Evolutionary conservation across 441 rosid species (phyloP).

Genomic region (Croton setiger): DNA sequence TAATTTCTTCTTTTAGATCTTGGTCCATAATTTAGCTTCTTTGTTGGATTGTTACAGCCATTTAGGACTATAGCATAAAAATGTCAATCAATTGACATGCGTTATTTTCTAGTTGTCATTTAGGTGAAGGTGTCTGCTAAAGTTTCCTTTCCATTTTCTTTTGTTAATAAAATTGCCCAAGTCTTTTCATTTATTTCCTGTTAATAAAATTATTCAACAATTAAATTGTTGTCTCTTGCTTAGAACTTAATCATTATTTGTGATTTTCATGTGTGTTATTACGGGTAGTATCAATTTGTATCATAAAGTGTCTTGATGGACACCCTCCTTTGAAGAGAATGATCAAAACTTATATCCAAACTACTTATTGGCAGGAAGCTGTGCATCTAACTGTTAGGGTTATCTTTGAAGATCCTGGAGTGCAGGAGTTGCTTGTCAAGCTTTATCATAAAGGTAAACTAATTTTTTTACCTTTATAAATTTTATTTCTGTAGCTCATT

Average conservation of each 20-base stretch:
- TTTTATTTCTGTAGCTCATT: background rate
- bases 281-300: background rate
- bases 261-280: background rate
- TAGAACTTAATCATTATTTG: background rate
- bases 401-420: slow-evolving; percentile 99
- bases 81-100: too few relatives aligned
- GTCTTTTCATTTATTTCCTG: too few relatives aligned
- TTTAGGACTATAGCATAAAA: too few relatives aligned
- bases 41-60: too few relatives aligned
- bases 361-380: slow-evolving; percentile 62
- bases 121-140: too few relatives aligned
- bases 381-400: slow-evolving; percentile 88
- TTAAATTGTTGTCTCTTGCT: too few relatives aligned
- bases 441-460: slow-evolving; percentile 85
- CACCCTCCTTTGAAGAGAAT: slow-evolving; percentile 3
- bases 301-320: background rate
- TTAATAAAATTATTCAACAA: too few relatives aligned
- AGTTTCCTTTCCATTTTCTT: too few relatives aligned
- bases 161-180: too few relatives aligned
- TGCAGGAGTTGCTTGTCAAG: slow-evolving; percentile 89
- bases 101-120: too few relatives aligned
- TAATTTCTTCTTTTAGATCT: too few relatives aligned
- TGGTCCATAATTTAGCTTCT: too few relatives aligned
- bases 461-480: slow-evolving; percentile 4
- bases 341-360: background rate